Conservation (phyloP, 176 grass and related monocot species). For the Elymus sibiricus region DNA sequence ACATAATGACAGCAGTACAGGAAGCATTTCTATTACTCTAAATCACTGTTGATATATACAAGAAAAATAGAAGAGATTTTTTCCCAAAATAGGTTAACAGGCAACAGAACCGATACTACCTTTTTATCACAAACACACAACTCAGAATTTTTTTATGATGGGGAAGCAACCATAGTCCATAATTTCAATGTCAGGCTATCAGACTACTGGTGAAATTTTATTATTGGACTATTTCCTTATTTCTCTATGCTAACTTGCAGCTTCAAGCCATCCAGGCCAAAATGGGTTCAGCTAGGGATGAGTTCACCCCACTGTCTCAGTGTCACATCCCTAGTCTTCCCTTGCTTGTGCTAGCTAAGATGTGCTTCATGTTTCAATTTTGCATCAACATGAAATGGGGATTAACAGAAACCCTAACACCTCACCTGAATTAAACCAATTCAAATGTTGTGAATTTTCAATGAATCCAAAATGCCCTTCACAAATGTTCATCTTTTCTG, state of each 20-base stretch:
- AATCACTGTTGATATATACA: neutral
- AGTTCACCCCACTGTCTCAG: constrained; percentile 18
- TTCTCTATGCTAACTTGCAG: neutral
- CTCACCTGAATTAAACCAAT: too few species aligned
- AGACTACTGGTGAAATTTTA: neutral
- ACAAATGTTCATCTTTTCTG: too few species aligned
- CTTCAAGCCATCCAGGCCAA: neutral
- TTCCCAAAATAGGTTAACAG: neutral
- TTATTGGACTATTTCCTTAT: neutral
- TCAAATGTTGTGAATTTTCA: too few species aligned
- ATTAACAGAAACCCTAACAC: too few species aligned
- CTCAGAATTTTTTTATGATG: neutral
- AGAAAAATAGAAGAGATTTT: neutral
- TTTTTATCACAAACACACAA: neutral
- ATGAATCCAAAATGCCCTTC: too few species aligned
- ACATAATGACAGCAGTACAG: neutral
- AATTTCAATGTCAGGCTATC: neutral
- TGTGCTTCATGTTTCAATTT: too few species aligned
- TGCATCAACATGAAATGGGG: too few species aligned
- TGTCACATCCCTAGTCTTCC: too few species aligned
- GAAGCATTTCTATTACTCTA: too few species aligned
- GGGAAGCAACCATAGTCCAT: neutral
- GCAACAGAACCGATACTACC: neutral
- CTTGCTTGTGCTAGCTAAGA: too few species aligned
- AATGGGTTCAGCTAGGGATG: constrained; percentile 5